Evolutionary conservation across 2,329 filamentous ascomycete species (phyloP), one percentile per base, ranked within the genome.

Genomic region (Byssothecium circinans): DNA sequence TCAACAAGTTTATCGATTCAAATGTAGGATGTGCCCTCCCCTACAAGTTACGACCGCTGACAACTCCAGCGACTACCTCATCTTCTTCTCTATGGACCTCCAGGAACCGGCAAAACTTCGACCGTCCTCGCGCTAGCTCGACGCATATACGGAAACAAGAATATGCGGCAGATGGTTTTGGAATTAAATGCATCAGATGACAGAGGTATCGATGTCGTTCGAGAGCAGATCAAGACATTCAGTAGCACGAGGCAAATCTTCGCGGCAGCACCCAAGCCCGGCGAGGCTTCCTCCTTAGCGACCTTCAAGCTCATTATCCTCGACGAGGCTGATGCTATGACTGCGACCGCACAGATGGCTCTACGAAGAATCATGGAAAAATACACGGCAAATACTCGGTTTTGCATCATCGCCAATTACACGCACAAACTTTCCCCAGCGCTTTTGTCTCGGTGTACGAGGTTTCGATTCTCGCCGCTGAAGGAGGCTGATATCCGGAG

Each of bases 291-390:
- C 11, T 70, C 72, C 25, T 74, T 92, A 20, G 89, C 88, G 0
- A 82, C 82, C 3, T 99, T 88, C 78, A 99, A 99, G 77, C 84
- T 99, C 59, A 97, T 99, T 67, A 89, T 99, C 45, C 83, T 99
- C 4, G 94, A 99, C 71, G 94, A 99, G 77, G 94, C 94, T n/a
- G 94, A 99, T 70, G 94, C 94, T 44, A 99, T 99, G 94, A 99
- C 94, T n/a, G 88, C 89, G 44, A 95, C 92, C 0, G 94, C 94
- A 5, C 94, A 99, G 74, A 99, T 99, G 92, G 94, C 94, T 0
- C 78, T 99, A 45, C 83, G 94, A 53, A 81, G 94, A 39, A 97
- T 99, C 67, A 99, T 99, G 94, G 94, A 99, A 69, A 96, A 96
- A 75, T 99, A 99, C 76, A 99, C 94, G 0, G 89, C 89, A 50